A percentile compares a stretch with the other conserved stretches of the same genome.
These are phyloP conservation scores for Crithidia thermophila DNA, from an alignment of 208 protist species.

Conservation along the genomic window DNA sequence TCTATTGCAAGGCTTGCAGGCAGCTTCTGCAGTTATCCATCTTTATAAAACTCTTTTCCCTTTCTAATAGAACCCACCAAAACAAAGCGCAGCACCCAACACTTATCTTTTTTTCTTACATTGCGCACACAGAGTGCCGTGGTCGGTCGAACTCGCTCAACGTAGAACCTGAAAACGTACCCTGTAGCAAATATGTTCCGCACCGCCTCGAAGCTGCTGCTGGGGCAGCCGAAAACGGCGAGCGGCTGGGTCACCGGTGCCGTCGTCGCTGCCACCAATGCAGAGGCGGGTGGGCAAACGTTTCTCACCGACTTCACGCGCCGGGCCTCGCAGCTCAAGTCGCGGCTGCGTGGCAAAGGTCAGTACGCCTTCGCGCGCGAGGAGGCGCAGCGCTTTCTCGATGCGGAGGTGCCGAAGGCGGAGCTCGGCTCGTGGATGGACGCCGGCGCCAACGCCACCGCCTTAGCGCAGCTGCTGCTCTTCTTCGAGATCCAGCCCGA, in stretches of 20 bases:
- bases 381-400: slow-evolving; percentile 81
- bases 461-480: slow-evolving; percentile 66
- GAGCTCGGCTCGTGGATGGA: slow-evolving; percentile 73
- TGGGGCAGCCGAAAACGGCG: slow-evolving; percentile 1
- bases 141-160: no score
- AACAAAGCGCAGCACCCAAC: no score
- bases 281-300: not conserved
- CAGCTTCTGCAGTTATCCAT: no score
- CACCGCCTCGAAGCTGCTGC: not conserved
- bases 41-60: no score
- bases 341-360: slow-evolving; percentile 51
- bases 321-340: slow-evolving; percentile 62
- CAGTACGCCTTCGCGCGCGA: slow-evolving; percentile 70
- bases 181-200: slow-evolving; percentile 1
- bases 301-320: slow-evolving; percentile 44
- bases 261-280: not conserved
- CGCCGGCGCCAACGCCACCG: slow-evolving; percentile 66
- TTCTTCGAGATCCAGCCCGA: slow-evolving; percentile 87
- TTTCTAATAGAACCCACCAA: no score
- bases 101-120: no score
- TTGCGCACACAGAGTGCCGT: no score
- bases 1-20: no score
- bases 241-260: not conserved
- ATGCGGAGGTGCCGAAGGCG: slow-evolving; percentile 72
- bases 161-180: no score